Base-by-base conservation (phyloP, 1,284 basidiomycete species). In the Cystobasidium pallidum region DNA sequence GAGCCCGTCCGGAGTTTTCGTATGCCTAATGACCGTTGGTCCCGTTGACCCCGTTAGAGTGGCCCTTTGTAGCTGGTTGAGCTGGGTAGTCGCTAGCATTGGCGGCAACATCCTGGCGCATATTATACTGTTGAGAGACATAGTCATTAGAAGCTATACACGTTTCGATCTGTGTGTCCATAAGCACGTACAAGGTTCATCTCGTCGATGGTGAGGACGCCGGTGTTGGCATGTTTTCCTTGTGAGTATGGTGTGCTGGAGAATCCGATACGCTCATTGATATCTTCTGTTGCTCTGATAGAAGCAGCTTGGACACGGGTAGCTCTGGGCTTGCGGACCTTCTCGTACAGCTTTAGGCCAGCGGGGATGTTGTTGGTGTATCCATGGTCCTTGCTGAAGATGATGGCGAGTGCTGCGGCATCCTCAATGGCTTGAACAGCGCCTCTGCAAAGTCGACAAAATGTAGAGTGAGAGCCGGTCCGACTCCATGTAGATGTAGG, bases 231-330 rank as follows among this genome's bases (percentile, higher is more conserved):
- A 17, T 79, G 76, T 7, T 78, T 78, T n/a, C 79, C 78, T 62
- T 80, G 79, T 36, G 79, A 77, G n/a, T 78, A 77, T n/a, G 78
- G 80, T 58, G 78, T 70, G 54, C 74, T 76, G 1, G 78, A 78
- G 74, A 82, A 82, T 52, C 81, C 81, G 68, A 82, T 80, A 17
- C 81, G 76, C 76, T 82, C 81, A 73, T 81, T 81, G 73, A 82
- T 77, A 73, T 82, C 80, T 73, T 82, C 81, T 15, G 81, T 79
- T 4, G 81, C 81, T 11, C 79, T 74, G 1, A 76, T 71, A 10
- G 76, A 78, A 17, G 80, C 80, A 26, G 76, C 75, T 74, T 82
- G 81, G 1, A 82, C 81, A n/a, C 80, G 76, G 4, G 80, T 81
- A 2, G 81, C 81, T 43, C 81, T 77, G 0, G 80, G 79, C 74